Conservation (phyloP, 768 basidiomycete species). For the Tulasnella sp. region DNA sequence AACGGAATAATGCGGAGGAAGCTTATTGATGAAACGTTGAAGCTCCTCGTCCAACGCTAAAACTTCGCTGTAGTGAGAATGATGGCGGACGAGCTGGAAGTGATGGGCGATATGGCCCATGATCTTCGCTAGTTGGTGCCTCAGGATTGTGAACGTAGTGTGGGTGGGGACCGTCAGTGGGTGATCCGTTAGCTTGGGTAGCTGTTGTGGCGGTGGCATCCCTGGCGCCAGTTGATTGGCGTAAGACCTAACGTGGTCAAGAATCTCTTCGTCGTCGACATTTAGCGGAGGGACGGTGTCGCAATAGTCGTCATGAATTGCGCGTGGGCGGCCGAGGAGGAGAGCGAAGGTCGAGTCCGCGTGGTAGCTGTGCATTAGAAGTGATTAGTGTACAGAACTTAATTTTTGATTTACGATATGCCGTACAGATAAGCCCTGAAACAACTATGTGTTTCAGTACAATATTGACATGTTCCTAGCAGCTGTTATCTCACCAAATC, state of each 20-base stretch:
- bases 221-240: conserved; percentile 37
- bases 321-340: conserved; percentile 77
- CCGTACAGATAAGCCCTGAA: conserved; percentile 58
- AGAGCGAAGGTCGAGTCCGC: conserved; percentile 90
- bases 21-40: conserved; percentile 62
- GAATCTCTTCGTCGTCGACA: conserved; percentile 47
- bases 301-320: conserved; percentile 81
- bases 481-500: conserved; percentile 58
- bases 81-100: conserved; percentile 79
- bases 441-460: conserved; percentile 24
- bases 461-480: not conserved
- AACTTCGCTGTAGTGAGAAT: conserved; percentile 79
- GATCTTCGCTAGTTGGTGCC: conserved; percentile 74
- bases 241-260: conserved; percentile 31
- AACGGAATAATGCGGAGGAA: conserved; percentile 76
- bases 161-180: conserved; percentile 60
- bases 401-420: not conserved
- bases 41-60: conserved; percentile 77
- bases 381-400: not conserved
- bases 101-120: conserved; percentile 90
- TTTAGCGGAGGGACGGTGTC: conserved; percentile 76
- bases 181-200: conserved; percentile 29
- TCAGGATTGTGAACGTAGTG: conserved; percentile 83
- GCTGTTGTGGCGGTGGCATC: conserved; percentile 46
- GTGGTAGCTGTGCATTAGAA: conserved; percentile 59